These are phyloP conservation scores for Syzygium aqueum DNA, from an alignment of 345 rosid species.

Conservation along the genomic window DNA sequence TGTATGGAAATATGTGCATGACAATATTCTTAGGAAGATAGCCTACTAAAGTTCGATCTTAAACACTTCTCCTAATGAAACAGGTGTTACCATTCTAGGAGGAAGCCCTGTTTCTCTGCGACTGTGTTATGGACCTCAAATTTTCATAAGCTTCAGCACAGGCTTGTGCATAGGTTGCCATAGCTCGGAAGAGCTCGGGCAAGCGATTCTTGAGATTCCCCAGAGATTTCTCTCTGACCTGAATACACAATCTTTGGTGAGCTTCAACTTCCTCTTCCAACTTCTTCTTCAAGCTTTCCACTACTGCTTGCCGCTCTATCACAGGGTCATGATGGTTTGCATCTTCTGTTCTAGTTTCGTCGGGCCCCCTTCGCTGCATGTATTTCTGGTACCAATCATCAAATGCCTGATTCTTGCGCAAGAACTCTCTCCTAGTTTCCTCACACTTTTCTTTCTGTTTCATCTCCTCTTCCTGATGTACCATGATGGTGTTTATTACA, in stretches of 20 bases:
- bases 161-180: slow-evolving; percentile 64
- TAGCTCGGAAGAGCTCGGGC: slow-evolving; percentile 80
- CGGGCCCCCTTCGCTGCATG: slow-evolving; percentile 42
- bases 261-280: slow-evolving; percentile 66
- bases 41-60: neutral
- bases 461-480: slow-evolving; percentile 83
- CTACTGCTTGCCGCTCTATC: slow-evolving; percentile 54
- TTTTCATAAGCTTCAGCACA: slow-evolving; percentile 59
- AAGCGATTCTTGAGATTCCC: slow-evolving; percentile 67
- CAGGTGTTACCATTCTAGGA: neutral
- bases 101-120: slow-evolving; percentile 18
- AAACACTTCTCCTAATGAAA: neutral
- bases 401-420: slow-evolving; percentile 65
- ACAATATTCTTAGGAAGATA: neutral
- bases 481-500: slow-evolving; percentile 51
- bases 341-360: slow-evolving; percentile 48
- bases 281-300: slow-evolving; percentile 67
- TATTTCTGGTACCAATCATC: slow-evolving; percentile 87
- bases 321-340: slow-evolving; percentile 48
- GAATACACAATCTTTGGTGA: slow-evolving; percentile 64
- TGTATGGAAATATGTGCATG: neutral
- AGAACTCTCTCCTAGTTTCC: slow-evolving; percentile 62
- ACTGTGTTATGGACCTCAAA: slow-evolving; percentile 33
- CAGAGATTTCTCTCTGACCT: slow-evolving; percentile 85
- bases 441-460: slow-evolving; percentile 76